Evolutionary conservation across 331 rosid species (phyloP).

Genomic region (Telfairia occidentalis): DNA sequence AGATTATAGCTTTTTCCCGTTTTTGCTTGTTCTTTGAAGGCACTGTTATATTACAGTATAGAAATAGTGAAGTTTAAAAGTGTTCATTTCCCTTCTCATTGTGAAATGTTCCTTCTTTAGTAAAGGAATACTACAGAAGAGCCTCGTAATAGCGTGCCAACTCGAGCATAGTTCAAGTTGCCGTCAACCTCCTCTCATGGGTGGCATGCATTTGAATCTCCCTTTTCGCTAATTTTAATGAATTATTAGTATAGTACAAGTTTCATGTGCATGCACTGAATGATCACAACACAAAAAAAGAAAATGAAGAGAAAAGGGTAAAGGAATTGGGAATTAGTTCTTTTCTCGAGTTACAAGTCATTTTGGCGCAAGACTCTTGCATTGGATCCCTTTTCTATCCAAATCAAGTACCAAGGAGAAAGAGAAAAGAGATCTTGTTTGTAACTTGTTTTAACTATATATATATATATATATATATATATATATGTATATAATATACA

Average conservation of each 20-base stretch:
- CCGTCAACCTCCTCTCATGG: not conserved
- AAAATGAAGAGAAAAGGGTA: not conserved
- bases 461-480: too few relatives aligned
- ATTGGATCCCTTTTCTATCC: not conserved
- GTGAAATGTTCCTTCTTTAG: not conserved
- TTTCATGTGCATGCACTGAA: not conserved
- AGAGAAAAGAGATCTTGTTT: not conserved
- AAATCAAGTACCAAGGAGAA: not conserved
- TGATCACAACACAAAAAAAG: not conserved
- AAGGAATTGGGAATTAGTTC: not conserved
- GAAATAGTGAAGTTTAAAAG: constrained; percentile 4
- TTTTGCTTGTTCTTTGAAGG: constrained; percentile 21
- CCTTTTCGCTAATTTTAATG: not conserved
- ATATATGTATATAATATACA: too few relatives aligned
- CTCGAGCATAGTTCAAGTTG: not conserved
- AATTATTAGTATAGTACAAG: not conserved
- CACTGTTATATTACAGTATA: constrained; percentile 22
- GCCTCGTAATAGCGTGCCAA: not conserved
- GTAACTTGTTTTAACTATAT: not conserved
- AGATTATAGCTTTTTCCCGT: constrained; percentile 9
- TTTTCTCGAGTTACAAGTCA: constrained; percentile 8
- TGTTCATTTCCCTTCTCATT: not conserved
- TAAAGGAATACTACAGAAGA: not conserved
- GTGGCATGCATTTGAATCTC: not conserved
- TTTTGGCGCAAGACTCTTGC: not conserved